These are phyloP conservation scores for Cryphonectria parasitica DNA, from an alignment of 2,329 filamentous ascomycete genomes.

Conservation along the genomic window DNA sequence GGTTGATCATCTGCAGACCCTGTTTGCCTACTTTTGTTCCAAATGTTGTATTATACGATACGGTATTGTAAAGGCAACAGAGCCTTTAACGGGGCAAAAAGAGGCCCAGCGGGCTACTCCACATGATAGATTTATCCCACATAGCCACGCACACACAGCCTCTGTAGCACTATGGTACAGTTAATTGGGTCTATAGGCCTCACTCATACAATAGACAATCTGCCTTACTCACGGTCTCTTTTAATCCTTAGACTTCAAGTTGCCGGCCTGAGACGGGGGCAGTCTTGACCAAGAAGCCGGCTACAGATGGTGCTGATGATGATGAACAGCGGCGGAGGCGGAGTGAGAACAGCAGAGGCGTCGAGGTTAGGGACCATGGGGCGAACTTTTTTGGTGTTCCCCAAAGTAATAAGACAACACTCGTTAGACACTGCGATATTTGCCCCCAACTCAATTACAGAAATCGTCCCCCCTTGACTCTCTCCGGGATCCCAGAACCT, in stretches of 20 bases:
- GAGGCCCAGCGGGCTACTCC: neutral
- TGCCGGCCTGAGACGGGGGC: neutral
- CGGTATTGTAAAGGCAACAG: neutral
- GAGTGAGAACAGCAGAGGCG: neutral
- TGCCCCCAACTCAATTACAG: too few relatives aligned
- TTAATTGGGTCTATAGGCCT: neutral
- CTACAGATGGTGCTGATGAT: neutral
- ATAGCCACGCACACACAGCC: neutral
- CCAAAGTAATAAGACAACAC: neutral
- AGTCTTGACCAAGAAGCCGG: neutral
- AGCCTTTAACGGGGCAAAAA: neutral
- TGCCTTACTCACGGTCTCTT: neutral
- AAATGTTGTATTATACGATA: neutral
- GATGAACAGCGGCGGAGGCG: neutral
- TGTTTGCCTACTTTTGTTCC: neutral
- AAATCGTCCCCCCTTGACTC: too few relatives aligned
- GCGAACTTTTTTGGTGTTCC: neutral
- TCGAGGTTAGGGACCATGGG: neutral
- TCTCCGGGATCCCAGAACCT: too few relatives aligned
- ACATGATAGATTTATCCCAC: neutral
- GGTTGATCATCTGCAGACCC: neutral
- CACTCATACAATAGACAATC: neutral
- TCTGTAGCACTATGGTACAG: neutral
- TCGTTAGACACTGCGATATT: neutral
- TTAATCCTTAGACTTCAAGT: too few relatives aligned